phyloP scores from a whole-genome alignment of 345 rosid genomes.

The Hypericum androsaemum region DNA sequence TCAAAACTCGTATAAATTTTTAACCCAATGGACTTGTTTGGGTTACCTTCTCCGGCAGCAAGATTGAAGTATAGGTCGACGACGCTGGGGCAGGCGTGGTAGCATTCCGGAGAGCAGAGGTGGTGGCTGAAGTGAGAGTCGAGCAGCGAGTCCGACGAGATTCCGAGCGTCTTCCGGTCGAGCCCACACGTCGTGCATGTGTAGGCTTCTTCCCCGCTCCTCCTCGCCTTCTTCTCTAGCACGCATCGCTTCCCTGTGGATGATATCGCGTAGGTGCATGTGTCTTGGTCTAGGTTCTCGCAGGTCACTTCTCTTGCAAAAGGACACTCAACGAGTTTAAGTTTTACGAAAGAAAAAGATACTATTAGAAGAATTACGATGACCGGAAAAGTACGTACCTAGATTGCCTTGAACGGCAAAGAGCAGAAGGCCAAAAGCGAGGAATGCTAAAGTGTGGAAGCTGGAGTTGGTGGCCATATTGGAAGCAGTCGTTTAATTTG shows the following conservation, averaged over 20 bases:
- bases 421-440: not conserved
- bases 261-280: constrained; percentile 67
- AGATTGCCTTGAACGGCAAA: not conserved
- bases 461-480: no score
- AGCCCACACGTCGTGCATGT: constrained; percentile 63
- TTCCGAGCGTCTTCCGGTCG: constrained; percentile 63
- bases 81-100: constrained; percentile 58
- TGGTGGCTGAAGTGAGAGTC: constrained; percentile 45
- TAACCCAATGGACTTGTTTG: no score
- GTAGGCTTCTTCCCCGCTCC: constrained; percentile 50
- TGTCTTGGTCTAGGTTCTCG: constrained; percentile 42
- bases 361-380: no score
- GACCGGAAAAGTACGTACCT: no score
- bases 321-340: not conserved
- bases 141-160: constrained; percentile 76
- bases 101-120: constrained; percentile 74
- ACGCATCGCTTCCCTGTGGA: constrained; percentile 71
- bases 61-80: constrained; percentile 82
- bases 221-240: constrained; percentile 51
- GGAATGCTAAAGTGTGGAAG: not conserved
- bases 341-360: no score
- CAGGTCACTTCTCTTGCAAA: constrained; percentile 42
- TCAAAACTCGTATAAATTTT: no score
- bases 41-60: constrained; percentile 84
- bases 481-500: no score